Base-by-base conservation (phyloP, 352 stramenopile species). In the Pythium scleroteichum region DNA sequence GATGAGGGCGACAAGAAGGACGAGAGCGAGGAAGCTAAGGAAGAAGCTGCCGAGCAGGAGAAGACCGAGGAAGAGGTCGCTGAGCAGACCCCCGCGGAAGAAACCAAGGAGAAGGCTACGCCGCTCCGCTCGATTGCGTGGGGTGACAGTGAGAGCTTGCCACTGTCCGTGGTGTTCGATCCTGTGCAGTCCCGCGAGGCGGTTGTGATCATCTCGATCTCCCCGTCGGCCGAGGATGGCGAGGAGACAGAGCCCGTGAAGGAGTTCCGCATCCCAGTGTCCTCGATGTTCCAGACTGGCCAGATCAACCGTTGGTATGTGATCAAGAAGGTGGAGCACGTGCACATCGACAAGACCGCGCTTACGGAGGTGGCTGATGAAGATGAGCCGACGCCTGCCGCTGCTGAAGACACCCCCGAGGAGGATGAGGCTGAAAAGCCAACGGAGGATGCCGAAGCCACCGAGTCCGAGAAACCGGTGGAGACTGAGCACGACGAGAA, bases 181-280 rank as follows among this genome's bases (percentile, higher is more conserved):
- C 82, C 78, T 0, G 79, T 95, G 64, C 85, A 92, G 64, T 92
- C 84, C 38, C 83, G 83, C 22, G 85, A 95, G 64, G 83, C 85
- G 17, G 66, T 92, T 4, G 79, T 92, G 68, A 88, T 70, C 19
- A 75, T 95, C 56, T 77, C 85, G 20, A 76, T 95, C 17, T 70
- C 63, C 27, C 40, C 64, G 17, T 38, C 74, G 45, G 52, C 60
- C 20, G 48, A 50, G 47, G 62, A 64, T 24, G 71, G 79, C 20
- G 73, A 91, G 17, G 75, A 85, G 1, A 79, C 80, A 0, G 76
- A 91, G 44, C 62, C 79, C 0, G 59, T 95, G 29, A 92, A 89
- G 72, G 83, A 93, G 68, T 78, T 95, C 45, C 80, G 90, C 59
- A 75, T 95, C 62, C 69, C 83, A 0, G 73, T 95, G 39, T 78